Evolutionary conservation across 345 rosid species (phyloP).

Genomic region (Nephelium lappaceum): DNA sequence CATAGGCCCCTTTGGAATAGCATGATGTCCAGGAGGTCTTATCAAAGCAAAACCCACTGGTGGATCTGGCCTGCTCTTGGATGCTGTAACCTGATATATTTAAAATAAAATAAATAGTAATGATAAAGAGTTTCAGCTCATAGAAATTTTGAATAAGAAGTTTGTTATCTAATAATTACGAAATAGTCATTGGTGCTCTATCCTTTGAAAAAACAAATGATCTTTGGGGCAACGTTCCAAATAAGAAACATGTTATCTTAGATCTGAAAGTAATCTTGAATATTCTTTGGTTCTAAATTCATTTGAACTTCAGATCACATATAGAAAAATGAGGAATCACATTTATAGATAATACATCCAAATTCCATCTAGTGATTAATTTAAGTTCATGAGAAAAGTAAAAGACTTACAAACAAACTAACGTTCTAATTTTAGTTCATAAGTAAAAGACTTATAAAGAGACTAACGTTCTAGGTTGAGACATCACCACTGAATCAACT

Average conservation of each 20-base stretch:
- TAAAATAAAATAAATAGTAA: not conserved
- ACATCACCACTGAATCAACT: constrained; percentile 98
- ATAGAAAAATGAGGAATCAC: not conserved
- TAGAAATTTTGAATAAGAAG: not conserved
- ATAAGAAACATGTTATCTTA: constrained; percentile 2
- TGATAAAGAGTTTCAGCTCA: not conserved
- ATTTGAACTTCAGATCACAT: constrained; percentile 11
- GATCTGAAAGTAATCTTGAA: not conserved
- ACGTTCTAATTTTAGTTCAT: constrained; percentile 29
- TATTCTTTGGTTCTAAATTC: not conserved
- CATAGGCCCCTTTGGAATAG: constrained; percentile 94
- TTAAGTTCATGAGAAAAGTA: not conserved
- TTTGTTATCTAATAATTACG: not conserved
- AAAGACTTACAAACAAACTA: constrained; percentile 39
- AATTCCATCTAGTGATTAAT: constrained; percentile 12
- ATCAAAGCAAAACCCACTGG: constrained; percentile 86
- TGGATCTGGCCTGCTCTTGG: constrained; percentile 54
- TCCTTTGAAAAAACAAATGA: not conserved
- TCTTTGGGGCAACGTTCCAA: not conserved
- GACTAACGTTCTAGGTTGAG: constrained; percentile 59
- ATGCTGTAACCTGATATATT: constrained; percentile 65
- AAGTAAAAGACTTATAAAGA: constrained; percentile 23
- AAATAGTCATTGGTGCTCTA: not conserved
- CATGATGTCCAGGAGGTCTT: constrained; percentile 97
- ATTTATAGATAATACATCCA: not conserved